Evolutionary conservation across 179 eudicot genomes (phyloP), one percentile per base, ranked within the genome.

Genomic region (Camellia oleifera): DNA sequence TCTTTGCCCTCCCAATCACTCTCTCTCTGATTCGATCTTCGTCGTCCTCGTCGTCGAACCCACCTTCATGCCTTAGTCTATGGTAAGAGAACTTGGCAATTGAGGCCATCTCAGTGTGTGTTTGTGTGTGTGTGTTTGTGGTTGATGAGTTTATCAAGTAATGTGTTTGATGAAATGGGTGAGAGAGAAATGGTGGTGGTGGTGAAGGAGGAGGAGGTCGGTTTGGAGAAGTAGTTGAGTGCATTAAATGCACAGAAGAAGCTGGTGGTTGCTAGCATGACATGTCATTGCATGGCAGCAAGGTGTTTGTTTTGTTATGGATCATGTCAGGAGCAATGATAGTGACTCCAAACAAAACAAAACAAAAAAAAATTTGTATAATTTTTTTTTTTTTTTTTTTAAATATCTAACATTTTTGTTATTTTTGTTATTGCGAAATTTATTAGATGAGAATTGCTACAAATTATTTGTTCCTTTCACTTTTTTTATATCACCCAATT

Each of bases 31-130:
- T 44, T 40, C 62, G 11, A 12, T 66, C 64, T 12, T 64, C 68
- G 7, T 81, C 84, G 42, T 83, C 81, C 2, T 86, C 85, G 4
- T 85, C 84, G 56, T 83, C 84, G 42, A 77, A 79, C 75, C 78
- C 82, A 11, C 80, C 87, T n/a, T 92, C 89, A 20, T 89, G 83
- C 20, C 69, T 82, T 50, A 94, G 91, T 76, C 83, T 90, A 13
- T 85, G 85, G 91, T 94, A 94, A 23, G 97, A 88, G 69, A 77
- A 65, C 61, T 65, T 90, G 10, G 82, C 56, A 46, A 64, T 72
- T 10, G 82, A 61, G 70, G 79, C 60, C 87, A 87, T 89, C 2
- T 15, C 5, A 53, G 1, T 5, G 26, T 45, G 54, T 42, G 20
- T 67, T 3, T 67, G 72, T 53, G 45, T 18, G 32, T 26, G 61